Evolutionary conservation across 768 basidiomycete genomes (phyloP), one percentile per base, ranked within the genome.

Genomic region (Multifurca ochricompacta): DNA sequence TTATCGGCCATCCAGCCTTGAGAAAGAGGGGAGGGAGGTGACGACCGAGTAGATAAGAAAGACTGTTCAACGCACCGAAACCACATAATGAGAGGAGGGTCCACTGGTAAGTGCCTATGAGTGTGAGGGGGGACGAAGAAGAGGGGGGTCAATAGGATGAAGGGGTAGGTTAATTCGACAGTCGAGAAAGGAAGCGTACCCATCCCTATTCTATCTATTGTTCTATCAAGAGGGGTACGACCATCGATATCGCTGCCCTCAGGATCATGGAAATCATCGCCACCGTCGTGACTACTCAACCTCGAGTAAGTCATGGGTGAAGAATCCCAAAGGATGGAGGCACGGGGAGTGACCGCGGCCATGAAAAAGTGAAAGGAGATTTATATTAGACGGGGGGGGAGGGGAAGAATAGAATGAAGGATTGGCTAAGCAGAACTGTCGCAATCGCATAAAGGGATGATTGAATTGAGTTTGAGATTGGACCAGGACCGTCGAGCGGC

Each of bases 1-100:
- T 94, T 94, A 70, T 95, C 91, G 50, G 91, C 91, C 77, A 91
- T 74, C 92, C 92, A 95, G 28, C 91, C 92, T 89, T 61, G 27
- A 27, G 27, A 25, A 36, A 45, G 19, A 37, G 47, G 13, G 16
- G 16, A 40, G 39, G 28, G 23, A 37, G 32, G 44, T 28, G 35
- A 44, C 30, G n/a, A 19, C 23, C 25, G 32, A 54, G 40, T 2
- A 35, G 40, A 39, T 14, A 41, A 21, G 42, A 27, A 27, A 51
- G 34, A 25, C 34, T 14, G 21, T 27, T 36, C 30, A 1, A 72
- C 88, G 66, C 71, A 91, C 91, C 89, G 60, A 91, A 87, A 40
- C 91, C 91, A 72, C 92, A 95, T 10, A 94, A 69, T 16, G 86
- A 87, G 41, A 92, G 64, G 37, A 91, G 68, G 5, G 79, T 80